phyloP scores from a whole-genome alignment of 345 rosid genomes.

The Salix arbutifolia region DNA sequence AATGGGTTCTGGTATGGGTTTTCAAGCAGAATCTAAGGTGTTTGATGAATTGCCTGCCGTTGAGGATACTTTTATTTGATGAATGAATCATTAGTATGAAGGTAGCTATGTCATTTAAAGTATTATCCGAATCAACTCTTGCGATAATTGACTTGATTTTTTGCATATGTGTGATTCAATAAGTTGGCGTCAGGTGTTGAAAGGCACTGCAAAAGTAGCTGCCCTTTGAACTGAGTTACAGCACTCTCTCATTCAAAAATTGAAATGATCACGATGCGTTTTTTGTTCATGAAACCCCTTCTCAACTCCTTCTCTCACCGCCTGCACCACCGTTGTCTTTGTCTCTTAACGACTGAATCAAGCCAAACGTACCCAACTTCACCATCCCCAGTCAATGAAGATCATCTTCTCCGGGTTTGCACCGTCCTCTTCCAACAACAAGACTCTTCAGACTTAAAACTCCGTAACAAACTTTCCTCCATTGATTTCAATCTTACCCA shows the following conservation, averaged over 20 bases:
- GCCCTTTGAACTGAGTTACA: too few species aligned
- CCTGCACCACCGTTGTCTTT: neutral
- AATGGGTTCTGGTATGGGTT: too few species aligned
- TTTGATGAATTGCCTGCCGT: too few species aligned
- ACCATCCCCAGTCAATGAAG: conserved; percentile 41
- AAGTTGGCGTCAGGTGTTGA: too few species aligned
- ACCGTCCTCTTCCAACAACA: conserved; percentile 80
- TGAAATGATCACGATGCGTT: neutral
- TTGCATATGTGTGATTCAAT: too few species aligned
- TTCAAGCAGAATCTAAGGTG: too few species aligned
- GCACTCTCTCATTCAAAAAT: neutral
- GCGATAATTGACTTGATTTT: too few species aligned
- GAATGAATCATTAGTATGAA: too few species aligned
- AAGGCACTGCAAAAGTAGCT: too few species aligned
- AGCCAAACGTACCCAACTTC: neutral
- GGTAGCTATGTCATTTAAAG: too few species aligned
- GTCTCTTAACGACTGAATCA: conserved; percentile 11
- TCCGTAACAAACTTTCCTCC: conserved; percentile 55
- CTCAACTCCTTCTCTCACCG: neutral
- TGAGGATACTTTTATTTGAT: too few species aligned
- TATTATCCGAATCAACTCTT: too few species aligned
- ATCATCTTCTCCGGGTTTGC: conserved; percentile 64
- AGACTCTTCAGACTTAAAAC: conserved; percentile 56
- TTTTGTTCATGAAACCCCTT: neutral
- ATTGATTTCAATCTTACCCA: conserved; percentile 36